phyloP scores from a whole-genome alignment of 2,329 filamentous ascomycete species.

The Exserohilum turcica region DNA sequence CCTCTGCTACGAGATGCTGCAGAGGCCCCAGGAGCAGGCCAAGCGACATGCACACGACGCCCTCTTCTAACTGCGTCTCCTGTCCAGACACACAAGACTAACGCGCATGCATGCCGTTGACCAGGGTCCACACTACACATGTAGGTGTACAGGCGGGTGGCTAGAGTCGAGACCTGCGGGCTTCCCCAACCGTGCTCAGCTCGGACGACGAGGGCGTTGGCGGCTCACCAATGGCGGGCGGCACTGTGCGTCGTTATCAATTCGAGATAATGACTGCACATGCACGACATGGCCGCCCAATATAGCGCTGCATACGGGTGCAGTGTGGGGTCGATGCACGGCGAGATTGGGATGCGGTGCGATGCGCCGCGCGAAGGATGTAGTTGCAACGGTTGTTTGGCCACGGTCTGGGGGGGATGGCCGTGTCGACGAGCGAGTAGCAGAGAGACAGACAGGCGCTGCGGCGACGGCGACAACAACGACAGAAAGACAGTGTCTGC shows the following conservation, averaged over 20 bases:
- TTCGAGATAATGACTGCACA: background rate
- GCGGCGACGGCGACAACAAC: no score
- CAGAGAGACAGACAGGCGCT: background rate
- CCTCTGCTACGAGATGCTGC: constrained; percentile 72
- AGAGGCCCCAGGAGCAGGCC: constrained; percentile 33
- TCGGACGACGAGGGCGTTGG: background rate
- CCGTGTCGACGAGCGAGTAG: background rate
- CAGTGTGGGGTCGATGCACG: constrained; percentile 15
- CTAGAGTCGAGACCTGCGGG: background rate
- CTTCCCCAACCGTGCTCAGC: constrained; percentile 9
- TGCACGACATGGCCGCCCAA: constrained; percentile 11
- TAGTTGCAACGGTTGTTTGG: no score
- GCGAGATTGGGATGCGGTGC: background rate
- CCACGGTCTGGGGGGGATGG: no score
- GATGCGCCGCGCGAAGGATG: background rate
- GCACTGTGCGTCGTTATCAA: constrained; percentile 15
- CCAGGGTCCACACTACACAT: background rate
- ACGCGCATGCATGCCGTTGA: constrained; percentile 6
- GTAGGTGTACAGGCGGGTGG: background rate
- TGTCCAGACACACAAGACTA: background rate
- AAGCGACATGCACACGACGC: constrained; percentile 17
- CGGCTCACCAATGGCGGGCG: background rate
- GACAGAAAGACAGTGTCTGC: background rate
- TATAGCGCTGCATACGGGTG: constrained; percentile 1
- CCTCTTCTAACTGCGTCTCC: constrained; percentile 27